Evolutionary conservation across 1,139 yeast genomes (phyloP).

Genomic region (Saccharomyces pastorianus): DNA sequence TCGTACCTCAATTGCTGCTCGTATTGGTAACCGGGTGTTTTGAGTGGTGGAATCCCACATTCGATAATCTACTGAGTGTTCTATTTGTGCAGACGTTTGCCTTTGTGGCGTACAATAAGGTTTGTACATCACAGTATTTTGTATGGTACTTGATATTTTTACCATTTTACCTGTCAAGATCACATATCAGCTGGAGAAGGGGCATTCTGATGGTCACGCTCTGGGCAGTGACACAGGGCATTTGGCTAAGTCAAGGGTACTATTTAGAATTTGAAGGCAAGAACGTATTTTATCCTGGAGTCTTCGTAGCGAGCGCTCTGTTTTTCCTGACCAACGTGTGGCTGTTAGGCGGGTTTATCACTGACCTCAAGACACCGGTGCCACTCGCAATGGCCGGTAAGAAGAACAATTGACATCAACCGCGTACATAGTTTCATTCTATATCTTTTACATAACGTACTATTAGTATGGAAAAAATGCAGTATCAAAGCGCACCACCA

Average conservation of each 20-base stretch:
- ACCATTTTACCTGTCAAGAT: conserved; percentile 56
- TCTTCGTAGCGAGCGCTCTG: conserved; percentile 50
- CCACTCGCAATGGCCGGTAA: neutral
- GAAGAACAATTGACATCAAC: neutral
- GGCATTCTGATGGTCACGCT: conserved; percentile 38
- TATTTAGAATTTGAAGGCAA: conserved; percentile 72
- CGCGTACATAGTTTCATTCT: no score
- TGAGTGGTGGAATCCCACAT: conserved; percentile 12
- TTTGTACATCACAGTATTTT: conserved; percentile 88
- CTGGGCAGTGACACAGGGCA: conserved; percentile 68
- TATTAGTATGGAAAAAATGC: no score
- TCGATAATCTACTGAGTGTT: conserved; percentile 39
- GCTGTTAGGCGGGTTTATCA: conserved; percentile 51
- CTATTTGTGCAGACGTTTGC: conserved; percentile 83
- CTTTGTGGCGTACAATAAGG: conserved; percentile 87
- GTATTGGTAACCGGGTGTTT: conserved; percentile 11
- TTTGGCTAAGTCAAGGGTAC: conserved; percentile 77
- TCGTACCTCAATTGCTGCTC: conserved; percentile 69
- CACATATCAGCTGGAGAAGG: conserved; percentile 23
- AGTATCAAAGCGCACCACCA: neutral
- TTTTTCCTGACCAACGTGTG: conserved; percentile 67
- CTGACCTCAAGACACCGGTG: neutral
- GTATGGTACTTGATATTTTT: conserved; percentile 84
- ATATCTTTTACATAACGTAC: no score
- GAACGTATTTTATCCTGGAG: conserved; percentile 53